Evolutionary conservation across 352 stramenopile genomes (phyloP).

Genomic region (Peronospora destructor): DNA sequence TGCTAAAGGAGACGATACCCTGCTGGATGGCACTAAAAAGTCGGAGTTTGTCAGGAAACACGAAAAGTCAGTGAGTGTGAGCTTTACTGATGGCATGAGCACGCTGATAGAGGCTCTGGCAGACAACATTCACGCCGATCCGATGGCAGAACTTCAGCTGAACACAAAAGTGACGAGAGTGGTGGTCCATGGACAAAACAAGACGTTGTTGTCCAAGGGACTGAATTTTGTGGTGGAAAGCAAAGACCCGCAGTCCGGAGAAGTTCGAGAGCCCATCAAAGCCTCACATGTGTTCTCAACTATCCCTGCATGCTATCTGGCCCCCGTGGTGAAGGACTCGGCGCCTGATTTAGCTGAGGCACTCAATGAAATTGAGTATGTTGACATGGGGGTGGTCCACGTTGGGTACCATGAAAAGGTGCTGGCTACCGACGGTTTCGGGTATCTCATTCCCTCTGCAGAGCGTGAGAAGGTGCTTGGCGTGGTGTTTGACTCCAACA

Average conservation of each 20-base stretch:
- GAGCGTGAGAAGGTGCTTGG: constrained; percentile 71
- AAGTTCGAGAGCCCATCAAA: constrained; percentile 30
- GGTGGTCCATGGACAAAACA: constrained; percentile 15
- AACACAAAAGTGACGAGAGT: constrained; percentile 35
- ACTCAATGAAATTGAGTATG: constrained; percentile 63
- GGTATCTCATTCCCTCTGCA: constrained; percentile 72
- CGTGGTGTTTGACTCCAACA: constrained; percentile 85
- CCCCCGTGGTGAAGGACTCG: constrained; percentile 33
- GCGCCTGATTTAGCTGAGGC: constrained; percentile 44
- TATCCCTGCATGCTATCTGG: constrained; percentile 56
- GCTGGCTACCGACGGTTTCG: constrained; percentile 68
- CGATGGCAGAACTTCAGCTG: constrained; percentile 37
- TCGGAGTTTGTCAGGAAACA: constrained; percentile 64
- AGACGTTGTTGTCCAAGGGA: constrained; percentile 7
- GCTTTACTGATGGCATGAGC: constrained; percentile 73
- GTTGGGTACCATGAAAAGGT: constrained; percentile 59
- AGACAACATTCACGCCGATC: constrained; percentile 34
- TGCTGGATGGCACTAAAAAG: constrained; percentile 65
- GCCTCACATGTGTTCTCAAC: constrained; percentile 75
- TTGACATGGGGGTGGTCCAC: constrained; percentile 80
- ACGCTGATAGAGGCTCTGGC: constrained; percentile 56
- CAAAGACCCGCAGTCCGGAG: constrained; percentile 28
- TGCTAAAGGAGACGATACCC: constrained; percentile 20
- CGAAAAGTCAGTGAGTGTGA: constrained; percentile 77
- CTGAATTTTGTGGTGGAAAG: constrained; percentile 37